Evolutionary conservation across 1,284 basidiomycete species (phyloP).

Genomic region (Dichomitus squalens): DNA sequence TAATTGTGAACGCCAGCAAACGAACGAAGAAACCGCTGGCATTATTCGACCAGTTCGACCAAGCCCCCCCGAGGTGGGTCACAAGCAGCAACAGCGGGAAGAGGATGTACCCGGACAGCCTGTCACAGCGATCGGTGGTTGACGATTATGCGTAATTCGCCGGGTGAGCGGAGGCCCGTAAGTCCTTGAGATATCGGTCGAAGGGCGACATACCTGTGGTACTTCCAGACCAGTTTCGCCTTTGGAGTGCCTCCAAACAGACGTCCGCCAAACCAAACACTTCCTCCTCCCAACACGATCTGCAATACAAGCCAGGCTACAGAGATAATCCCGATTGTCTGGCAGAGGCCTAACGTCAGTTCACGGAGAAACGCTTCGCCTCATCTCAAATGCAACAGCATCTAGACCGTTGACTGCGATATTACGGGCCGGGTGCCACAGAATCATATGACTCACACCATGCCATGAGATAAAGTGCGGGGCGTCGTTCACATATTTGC

Average conservation of each 20-base stretch:
- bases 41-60: conserved; percentile 56
- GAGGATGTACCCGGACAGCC: conserved; percentile 67
- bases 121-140: conserved; percentile 27
- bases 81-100: conserved; percentile 58
- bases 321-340: conserved; percentile 60
- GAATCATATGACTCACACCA: conserved; percentile 47
- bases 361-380: conserved; percentile 4
- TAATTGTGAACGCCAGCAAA: conserved; percentile 54
- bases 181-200: too few relatives aligned
- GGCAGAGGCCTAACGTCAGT: conserved; percentile 5
- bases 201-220: conserved; percentile 56
- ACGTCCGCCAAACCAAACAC: conserved; percentile 68
- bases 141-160: not conserved
- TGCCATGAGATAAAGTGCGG: conserved; percentile 71
- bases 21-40: conserved; percentile 44
- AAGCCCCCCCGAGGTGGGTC: conserved; percentile 62
- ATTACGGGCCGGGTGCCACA: not conserved
- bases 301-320: conserved; percentile 60
- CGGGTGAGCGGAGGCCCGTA: too few relatives aligned
- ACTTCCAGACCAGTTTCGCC: conserved; percentile 76
- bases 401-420: conserved; percentile 1
- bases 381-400: not conserved
- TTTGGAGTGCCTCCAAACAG: conserved; percentile 65
- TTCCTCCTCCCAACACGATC: conserved; percentile 58
- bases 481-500: conserved; percentile 50